A percentile compares a stretch with the other conserved stretches of the same genome.
These are phyloP conservation scores for Blepharisma japonicum DNA, from an alignment of 73 alveolate genomes.

Conservation along the genomic window DNA sequence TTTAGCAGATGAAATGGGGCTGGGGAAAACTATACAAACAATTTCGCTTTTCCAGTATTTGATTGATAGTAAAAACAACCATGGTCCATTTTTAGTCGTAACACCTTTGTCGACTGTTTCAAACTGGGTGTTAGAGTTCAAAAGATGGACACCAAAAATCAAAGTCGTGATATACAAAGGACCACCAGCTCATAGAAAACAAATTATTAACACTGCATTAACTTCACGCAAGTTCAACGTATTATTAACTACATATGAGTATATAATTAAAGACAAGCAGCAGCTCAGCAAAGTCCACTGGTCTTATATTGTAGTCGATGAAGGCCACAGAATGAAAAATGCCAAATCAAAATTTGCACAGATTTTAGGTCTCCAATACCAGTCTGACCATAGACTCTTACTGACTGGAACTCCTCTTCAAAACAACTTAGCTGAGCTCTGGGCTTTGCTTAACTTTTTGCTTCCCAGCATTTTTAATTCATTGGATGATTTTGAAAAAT, in stretches of 20 bases:
- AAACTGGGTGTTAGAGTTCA: constrained; percentile 96
- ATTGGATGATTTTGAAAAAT: constrained; percentile 97
- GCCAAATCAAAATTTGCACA: constrained; percentile 90
- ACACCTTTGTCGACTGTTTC: constrained; percentile 98
- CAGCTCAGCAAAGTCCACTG: constrained; percentile 79
- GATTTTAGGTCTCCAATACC: constrained; percentile 74
- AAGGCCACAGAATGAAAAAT: constrained; percentile 99
- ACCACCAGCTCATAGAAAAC: constrained; percentile 78
- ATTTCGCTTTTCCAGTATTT: constrained; percentile 88
- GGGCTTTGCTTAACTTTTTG: constrained; percentile 96
- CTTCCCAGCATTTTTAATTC: constrained; percentile 95
- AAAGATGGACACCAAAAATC: constrained; percentile 97
- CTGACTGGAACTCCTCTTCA: constrained; percentile 98
- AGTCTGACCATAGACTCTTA: constrained; percentile 88
- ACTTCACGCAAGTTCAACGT: constrained; percentile 86
- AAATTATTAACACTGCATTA: constrained; percentile 56
- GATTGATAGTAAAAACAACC: constrained; percentile 83
- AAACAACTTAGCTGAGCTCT: constrained; percentile 96
- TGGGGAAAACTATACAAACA: constrained; percentile 97
- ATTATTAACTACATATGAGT: constrained; percentile 95
- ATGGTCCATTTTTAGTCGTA: constrained; percentile 96
- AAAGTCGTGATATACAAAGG: constrained; percentile 92
- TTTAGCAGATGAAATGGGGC: constrained; percentile 99
- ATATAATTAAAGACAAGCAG: constrained; percentile 88
- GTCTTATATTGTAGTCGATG: constrained; percentile 97